Conservation (phyloP, 106 monocot species). For the Agapanthus africanus region DNA sequence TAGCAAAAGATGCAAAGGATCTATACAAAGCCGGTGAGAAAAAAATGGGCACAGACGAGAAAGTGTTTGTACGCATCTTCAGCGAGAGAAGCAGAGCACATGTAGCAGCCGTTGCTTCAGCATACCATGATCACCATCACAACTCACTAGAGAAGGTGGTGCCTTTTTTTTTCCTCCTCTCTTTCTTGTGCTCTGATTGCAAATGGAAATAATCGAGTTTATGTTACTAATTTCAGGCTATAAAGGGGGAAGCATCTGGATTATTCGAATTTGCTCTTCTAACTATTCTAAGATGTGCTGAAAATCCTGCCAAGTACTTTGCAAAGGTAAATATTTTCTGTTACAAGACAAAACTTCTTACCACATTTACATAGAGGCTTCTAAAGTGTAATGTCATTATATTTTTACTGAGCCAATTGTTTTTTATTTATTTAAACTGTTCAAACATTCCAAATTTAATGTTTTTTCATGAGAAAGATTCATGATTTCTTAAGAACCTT, state of each 20-base stretch:
- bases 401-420: background rate
- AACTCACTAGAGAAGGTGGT: constrained; percentile 64
- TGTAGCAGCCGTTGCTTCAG: constrained; percentile 57
- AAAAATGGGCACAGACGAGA: constrained; percentile 81
- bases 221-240: constrained; percentile 29
- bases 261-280: constrained; percentile 67
- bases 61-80: constrained; percentile 56
- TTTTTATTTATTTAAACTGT: background rate
- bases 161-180: background rate
- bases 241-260: constrained; percentile 80
- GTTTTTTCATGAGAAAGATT: no score
- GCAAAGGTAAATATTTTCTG: constrained; percentile 46
- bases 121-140: constrained; percentile 40
- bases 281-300: constrained; percentile 69
- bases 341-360: background rate
- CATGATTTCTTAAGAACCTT: no score
- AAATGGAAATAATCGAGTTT: background rate
- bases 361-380: background rate
- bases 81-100: constrained; percentile 64
- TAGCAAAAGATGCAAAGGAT: constrained; percentile 50
- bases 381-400: background rate
- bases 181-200: background rate
- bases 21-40: constrained; percentile 84
- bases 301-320: constrained; percentile 73
- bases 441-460: background rate